Conservation (phyloP, 2,329 filamentous ascomycete species). For the Paecilomyces variotii region DNA sequence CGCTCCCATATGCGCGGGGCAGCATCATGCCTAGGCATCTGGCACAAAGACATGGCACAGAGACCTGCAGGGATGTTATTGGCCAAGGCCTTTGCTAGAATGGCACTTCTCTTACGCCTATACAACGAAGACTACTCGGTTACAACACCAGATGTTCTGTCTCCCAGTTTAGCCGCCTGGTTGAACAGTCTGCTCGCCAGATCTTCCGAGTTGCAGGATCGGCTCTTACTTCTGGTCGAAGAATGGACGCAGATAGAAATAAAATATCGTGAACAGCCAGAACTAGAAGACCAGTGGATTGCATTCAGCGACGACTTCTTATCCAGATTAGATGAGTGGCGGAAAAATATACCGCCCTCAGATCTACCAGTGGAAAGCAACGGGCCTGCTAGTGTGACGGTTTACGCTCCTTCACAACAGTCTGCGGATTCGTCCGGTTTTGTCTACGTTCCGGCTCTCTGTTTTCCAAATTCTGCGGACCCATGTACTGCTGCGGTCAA, state of each 20-base stretch:
- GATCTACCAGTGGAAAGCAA: constrained; percentile 6
- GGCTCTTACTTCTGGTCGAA: constrained; percentile 6
- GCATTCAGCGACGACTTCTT: constrained; percentile 2
- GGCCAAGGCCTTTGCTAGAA: constrained; percentile 8
- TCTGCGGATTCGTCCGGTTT: neutral
- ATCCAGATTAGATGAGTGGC: constrained; percentile 2
- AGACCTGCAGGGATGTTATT: constrained; percentile 6
- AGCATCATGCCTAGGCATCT: constrained; percentile 4
- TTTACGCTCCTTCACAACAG: constrained; percentile 2
- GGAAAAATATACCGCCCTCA: constrained; percentile 1
- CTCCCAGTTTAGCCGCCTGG: constrained; percentile 1
- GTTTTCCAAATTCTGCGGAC: constrained; percentile 5
- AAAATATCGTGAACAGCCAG: constrained; percentile 7
- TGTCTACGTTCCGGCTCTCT: constrained; percentile 4
- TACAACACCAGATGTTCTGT: constrained; percentile 6
- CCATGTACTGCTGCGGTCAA: constrained; percentile 7
- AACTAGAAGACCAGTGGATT: constrained; percentile 1
- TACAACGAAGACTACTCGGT: constrained; percentile 10
- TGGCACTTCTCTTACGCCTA: constrained; percentile 9
- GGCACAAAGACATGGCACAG: constrained; percentile 3
- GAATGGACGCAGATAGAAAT: constrained; percentile 7
- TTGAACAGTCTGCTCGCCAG: constrained; percentile 3
- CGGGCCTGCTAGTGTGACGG: constrained; percentile 3
- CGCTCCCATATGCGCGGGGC: constrained; percentile 9
- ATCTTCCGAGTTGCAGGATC: constrained; percentile 4